Base-by-base conservation (phyloP, 345 rosid species). In the Citrus reticulata region DNA sequence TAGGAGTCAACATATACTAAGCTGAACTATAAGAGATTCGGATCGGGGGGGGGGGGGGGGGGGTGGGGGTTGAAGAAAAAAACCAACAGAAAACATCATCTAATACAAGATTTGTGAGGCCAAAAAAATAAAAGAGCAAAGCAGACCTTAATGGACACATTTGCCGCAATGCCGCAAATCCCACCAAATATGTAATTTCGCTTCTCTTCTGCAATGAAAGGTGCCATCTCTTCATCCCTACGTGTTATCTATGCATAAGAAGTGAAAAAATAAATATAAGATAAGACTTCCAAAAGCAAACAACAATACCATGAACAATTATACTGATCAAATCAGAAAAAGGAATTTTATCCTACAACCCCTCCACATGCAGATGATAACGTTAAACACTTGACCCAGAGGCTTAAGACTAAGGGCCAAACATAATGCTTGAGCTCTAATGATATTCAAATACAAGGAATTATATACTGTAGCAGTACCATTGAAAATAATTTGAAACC, bases 181-280 rank as follows among this genome's bases (percentile, higher is more conserved):
- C 99, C 99, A 83, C 99, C 98, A 83, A 94, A 96, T 79, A 96
- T 90, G 81, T 94, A 96, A 87, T 86, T 93, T 72, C 93, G 90
- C 84, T 90, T 96, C 66, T 75, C 87, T 75, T 80, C 88, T 1
- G 93, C 86, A 74, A 94, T 87, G 84, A 92, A 97, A 80, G 95
- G 98, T 19, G 97, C 91, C 90, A 94, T 92, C 85, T 90, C 97
- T 81, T 97, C 99, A 60, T 97, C 99, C 85, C 98, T 86, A 51
- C 93, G 93, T 35, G 98, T 97, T 85, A 97, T 94, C 98, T 97
- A 82, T 62, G 30, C 65, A 29, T 66, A 75, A 77, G 29, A 81
- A 62, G 51, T 9, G 19, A 35, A 42, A 81, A 81, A 66, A 34
- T 20, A 68, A 19, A 78, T 6, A 10, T 68, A 42, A 78, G 75